phyloP scores from a whole-genome alignment of 2,329 filamentous ascomycete species.

The Dryadomyces quercivorus region DNA sequence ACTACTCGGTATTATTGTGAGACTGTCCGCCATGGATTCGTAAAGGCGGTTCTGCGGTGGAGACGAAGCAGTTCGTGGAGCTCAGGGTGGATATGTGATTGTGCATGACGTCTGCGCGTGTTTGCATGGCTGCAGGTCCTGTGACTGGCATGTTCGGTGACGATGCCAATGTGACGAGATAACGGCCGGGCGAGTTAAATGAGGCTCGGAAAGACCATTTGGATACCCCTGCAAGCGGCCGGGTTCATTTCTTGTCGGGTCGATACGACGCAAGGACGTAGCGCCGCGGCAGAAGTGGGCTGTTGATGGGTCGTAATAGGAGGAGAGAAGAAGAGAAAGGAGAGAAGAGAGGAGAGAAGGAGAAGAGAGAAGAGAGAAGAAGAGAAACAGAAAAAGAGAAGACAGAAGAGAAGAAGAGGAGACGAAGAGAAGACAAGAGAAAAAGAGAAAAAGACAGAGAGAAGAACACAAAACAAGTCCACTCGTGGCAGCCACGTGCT shows the following conservation, averaged over 20 bases:
- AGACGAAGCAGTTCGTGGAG: background rate
- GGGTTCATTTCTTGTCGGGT: background rate
- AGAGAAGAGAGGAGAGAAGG: background rate
- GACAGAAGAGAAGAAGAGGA: background rate
- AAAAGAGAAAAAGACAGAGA: background rate
- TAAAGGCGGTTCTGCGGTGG: background rate
- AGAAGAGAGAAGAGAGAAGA: background rate
- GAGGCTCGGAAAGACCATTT: background rate
- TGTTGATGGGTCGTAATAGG: background rate
- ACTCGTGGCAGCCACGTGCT: background rate
- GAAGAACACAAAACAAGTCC: background rate
- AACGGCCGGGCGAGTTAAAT: background rate
- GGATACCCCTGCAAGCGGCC: background rate
- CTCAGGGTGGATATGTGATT: background rate
- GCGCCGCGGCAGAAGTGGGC: background rate
- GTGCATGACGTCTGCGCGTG: background rate
- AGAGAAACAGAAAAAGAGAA: background rate
- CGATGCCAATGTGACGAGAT: background rate
- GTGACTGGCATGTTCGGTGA: background rate
- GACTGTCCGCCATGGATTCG: too few species aligned
- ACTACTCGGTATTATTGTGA: too few species aligned
- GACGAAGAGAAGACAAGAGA: background rate
- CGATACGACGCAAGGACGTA: background rate
- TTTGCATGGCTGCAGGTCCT: too few species aligned
- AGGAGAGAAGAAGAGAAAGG: background rate